phyloP scores from a whole-genome alignment of 805 yeast species.

The Spathaspora sp. region DNA sequence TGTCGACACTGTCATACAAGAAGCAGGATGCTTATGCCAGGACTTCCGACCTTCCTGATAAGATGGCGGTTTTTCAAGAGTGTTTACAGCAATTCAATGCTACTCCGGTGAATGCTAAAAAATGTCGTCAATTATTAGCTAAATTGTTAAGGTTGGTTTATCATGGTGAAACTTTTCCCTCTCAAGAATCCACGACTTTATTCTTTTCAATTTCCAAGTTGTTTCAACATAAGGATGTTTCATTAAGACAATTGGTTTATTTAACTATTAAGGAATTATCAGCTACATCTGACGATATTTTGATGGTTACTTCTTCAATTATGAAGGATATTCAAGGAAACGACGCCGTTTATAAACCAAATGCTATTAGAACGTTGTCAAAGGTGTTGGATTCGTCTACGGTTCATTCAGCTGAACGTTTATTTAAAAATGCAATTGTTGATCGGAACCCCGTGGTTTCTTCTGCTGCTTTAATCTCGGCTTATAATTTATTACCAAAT shows the following conservation, averaged over 20 bases:
- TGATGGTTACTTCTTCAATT: conserved; percentile 96
- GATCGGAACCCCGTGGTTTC: conserved; percentile 84
- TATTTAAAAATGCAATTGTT: conserved; percentile 88
- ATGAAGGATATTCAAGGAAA: conserved; percentile 97
- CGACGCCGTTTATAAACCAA: conserved; percentile 81
- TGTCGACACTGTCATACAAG: conserved; percentile 84
- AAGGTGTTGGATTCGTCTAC: conserved; percentile 88
- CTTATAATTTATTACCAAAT: conserved; percentile 85
- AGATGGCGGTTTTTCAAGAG: conserved; percentile 96
- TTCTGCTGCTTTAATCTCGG: conserved; percentile 90
- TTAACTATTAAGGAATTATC: conserved; percentile 91
- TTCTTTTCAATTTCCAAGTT: conserved; percentile 92
- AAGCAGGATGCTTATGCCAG: conserved; percentile 71
- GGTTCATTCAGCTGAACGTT: conserved; percentile 88
- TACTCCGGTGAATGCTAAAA: conserved; percentile 81
- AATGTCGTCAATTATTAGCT: conserved; percentile 79
- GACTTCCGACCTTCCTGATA: conserved; percentile 67
- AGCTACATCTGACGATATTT: conserved; percentile 82
- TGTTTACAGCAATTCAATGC: conserved; percentile 91
- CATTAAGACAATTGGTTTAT: conserved; percentile 89
- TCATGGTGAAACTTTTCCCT: conserved; percentile 83
- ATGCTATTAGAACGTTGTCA: conserved; percentile 88
- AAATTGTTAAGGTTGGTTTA: conserved; percentile 78
- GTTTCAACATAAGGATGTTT: conserved; percentile 86
- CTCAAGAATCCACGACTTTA: conserved; percentile 84